These are phyloP conservation scores for Cystobasidium pallidum DNA, from an alignment of 1,284 basidiomycete species.

Conservation along the genomic window DNA sequence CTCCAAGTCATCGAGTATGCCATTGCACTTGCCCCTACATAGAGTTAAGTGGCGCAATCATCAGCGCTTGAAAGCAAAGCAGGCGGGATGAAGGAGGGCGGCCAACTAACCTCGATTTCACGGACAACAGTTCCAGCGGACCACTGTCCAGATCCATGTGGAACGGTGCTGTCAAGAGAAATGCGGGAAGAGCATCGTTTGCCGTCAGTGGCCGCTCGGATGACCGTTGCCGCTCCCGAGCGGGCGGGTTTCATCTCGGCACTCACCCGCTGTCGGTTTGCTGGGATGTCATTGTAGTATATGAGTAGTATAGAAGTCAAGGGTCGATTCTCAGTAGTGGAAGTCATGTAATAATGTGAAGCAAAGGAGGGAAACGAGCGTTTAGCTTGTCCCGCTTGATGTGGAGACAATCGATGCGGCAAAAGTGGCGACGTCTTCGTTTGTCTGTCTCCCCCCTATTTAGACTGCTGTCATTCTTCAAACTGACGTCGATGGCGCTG, in stretches of 20 bases:
- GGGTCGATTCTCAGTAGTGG: too few relatives aligned
- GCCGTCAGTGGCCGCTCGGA: slow-evolving; percentile 5
- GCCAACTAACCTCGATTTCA: slow-evolving; percentile 14
- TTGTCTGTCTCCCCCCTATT: background rate
- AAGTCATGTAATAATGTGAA: background rate
- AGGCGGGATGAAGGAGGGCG: background rate
- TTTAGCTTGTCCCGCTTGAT: too few relatives aligned
- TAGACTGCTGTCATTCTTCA: too few relatives aligned
- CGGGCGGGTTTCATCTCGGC: background rate
- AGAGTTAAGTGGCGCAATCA: background rate
- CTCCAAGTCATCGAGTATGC: background rate
- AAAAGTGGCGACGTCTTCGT: background rate
- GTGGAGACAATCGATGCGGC: too few relatives aligned
- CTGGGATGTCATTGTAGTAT: slow-evolving; percentile 6
- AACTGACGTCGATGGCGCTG: too few relatives aligned
- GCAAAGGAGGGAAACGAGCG: background rate
- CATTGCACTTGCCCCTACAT: slow-evolving; percentile 9
- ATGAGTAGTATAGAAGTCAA: background rate
- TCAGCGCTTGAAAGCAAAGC: background rate
- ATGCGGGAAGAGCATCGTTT: background rate
- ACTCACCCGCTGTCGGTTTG: slow-evolving; percentile 4
- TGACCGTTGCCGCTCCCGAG: background rate
- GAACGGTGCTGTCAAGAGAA: background rate
- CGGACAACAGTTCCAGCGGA: slow-evolving; percentile 21
- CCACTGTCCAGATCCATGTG: slow-evolving; percentile 18